Conservation (phyloP, 2,329 filamentous ascomycete genomes). For the Aspergillus ibericus region DNA sequence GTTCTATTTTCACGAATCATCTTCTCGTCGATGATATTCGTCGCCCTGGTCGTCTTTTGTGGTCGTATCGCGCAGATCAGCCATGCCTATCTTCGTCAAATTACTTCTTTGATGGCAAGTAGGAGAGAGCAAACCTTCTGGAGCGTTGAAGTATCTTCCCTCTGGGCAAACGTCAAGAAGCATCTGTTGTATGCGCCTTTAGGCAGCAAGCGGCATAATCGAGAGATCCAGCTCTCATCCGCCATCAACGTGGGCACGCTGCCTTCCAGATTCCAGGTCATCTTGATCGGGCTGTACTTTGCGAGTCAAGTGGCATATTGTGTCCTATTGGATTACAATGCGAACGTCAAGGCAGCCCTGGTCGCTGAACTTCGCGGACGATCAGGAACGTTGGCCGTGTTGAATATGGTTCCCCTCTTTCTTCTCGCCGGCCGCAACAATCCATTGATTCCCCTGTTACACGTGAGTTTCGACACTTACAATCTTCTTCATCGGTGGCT, state of each 20-base stretch:
- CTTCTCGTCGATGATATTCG: slow-evolving; percentile 35
- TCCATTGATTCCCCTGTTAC: slow-evolving; percentile 75
- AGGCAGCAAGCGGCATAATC: slow-evolving; percentile 72
- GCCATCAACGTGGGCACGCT: slow-evolving; percentile 73
- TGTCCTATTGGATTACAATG: slow-evolving; percentile 44
- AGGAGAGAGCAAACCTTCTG: slow-evolving; percentile 47
- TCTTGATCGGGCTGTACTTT: slow-evolving; percentile 68
- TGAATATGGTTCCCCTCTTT: slow-evolving; percentile 91
- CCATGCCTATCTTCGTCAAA: slow-evolving; percentile 46
- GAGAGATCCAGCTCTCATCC: slow-evolving; percentile 66
- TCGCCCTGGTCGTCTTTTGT: slow-evolving; percentile 40
- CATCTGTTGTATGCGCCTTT: slow-evolving; percentile 63
- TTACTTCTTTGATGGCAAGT: slow-evolving; percentile 40
- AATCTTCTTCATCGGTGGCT: slow-evolving; percentile 87
- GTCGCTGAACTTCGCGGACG: slow-evolving; percentile 82
- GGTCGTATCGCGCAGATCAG: slow-evolving; percentile 45
- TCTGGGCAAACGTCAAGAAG: slow-evolving; percentile 49
- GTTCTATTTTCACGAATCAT: slow-evolving; percentile 42
- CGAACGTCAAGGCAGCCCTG: slow-evolving; percentile 54
- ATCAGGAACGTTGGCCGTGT: slow-evolving; percentile 75
- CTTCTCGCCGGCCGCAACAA: slow-evolving; percentile 92
- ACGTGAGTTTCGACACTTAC: slow-evolving; percentile 94
- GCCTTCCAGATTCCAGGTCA: slow-evolving; percentile 73
- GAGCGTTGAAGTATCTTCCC: slow-evolving; percentile 41
- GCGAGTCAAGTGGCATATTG: slow-evolving; percentile 76